Percentiles rank a stretch among this genome's conserved stretches.
These are phyloP conservation scores for Cryptosporidium parvum DNA, from an alignment of 169 alveolate genomes.

Conservation along the genomic window DNA sequence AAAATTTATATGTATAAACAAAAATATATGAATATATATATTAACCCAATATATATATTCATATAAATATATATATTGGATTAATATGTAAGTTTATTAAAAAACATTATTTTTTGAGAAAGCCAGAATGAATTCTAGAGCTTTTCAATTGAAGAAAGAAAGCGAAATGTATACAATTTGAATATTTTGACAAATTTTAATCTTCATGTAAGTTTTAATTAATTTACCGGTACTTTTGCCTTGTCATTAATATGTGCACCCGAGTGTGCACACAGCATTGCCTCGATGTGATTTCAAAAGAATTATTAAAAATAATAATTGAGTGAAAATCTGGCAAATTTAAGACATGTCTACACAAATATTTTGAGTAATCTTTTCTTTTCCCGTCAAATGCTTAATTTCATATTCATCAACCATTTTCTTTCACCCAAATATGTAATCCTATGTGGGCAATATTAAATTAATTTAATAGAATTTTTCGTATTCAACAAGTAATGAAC, in stretches of 20 bases:
- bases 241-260: not conserved
- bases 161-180: not conserved
- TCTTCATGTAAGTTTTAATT: not conserved
- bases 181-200: not conserved
- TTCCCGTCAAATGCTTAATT: too few relatives aligned
- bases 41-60: too few relatives aligned
- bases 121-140: not conserved
- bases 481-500: too few relatives aligned
- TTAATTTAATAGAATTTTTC: too few relatives aligned
- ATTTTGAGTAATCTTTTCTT: not conserved
- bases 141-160: not conserved
- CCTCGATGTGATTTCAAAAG: not conserved
- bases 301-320: not conserved
- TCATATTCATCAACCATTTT: too few relatives aligned
- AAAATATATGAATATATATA: too few relatives aligned
- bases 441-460: not conserved
- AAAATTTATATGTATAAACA: too few relatives aligned
- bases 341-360: not conserved
- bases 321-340: not conserved
- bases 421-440: not conserved
- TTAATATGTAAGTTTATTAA: too few relatives aligned
- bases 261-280: slow-evolving; percentile 42
- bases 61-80: not conserved
- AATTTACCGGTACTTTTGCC: not conserved
- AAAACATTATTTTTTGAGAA: not conserved